Evolutionary conservation across 1,284 basidiomycete genomes (phyloP).

Genomic region (Moesziomyces parantarcticus): DNA sequence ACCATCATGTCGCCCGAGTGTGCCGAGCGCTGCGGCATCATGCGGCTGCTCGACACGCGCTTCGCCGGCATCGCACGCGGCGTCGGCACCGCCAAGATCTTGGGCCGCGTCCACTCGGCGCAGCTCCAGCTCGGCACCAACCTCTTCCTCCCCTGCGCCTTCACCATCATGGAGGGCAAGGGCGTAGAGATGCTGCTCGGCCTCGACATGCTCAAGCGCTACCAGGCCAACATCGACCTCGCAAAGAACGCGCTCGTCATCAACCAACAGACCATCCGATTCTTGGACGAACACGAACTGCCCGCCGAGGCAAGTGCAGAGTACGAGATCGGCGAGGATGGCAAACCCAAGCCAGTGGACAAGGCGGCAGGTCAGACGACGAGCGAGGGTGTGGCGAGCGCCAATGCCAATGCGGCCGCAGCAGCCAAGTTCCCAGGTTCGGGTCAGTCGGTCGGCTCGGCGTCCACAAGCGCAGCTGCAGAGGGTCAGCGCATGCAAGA

Average conservation of each 20-base stretch:
- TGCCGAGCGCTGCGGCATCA: conserved; percentile 91
- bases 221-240: conserved; percentile 94
- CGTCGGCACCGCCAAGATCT: conserved; percentile 92
- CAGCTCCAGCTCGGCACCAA: conserved; percentile 82
- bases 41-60: conserved; percentile 88
- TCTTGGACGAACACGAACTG: conserved; percentile 92
- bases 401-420: conserved; percentile 41
- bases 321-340: conserved; percentile 63
- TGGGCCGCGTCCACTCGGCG: conserved; percentile 92
- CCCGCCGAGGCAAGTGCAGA: conserved; percentile 71
- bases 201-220: conserved; percentile 97
- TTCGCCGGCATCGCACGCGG: conserved; percentile 93
- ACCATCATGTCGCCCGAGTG: conserved; percentile 97
- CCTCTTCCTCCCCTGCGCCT: conserved; percentile 86
- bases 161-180: conserved; percentile 93
- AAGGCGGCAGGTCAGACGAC: conserved; percentile 1
- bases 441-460: conserved; percentile 70
- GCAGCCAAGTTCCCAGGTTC: conserved; percentile 73
- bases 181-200: conserved; percentile 94
- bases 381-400: conserved; percentile 23
- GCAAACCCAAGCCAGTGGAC: conserved; percentile 19
- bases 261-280: conserved; percentile 83
- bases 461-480: neutral
- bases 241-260: conserved; percentile 87
- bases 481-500: conserved; percentile 57